A percentile compares a stretch with the other conserved stretches of the same genome.
These are phyloP conservation scores for Trichoderma reesei DNA, from an alignment of 495 filamentous ascomycete species.

Conservation along the genomic window DNA sequence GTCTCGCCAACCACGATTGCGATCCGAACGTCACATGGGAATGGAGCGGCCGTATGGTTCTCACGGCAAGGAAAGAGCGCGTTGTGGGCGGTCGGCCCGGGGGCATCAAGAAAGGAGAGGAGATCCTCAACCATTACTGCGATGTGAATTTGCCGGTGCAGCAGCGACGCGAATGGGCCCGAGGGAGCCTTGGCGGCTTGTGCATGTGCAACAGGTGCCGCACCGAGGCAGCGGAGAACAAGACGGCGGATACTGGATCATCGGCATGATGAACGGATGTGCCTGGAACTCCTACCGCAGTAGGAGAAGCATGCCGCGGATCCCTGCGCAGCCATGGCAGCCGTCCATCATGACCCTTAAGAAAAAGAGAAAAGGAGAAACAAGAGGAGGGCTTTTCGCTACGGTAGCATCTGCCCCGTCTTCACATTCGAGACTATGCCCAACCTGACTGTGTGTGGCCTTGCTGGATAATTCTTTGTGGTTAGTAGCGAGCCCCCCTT, in stretches of 20 bases:
- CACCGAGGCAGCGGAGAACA: constrained; percentile 30
- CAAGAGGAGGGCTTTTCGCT: not conserved
- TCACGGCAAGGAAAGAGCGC: constrained; percentile 40
- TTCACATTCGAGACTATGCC: not conserved
- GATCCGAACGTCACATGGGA: constrained; percentile 92
- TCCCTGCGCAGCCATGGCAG: not conserved
- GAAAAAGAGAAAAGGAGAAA: not conserved
- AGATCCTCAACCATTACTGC: constrained; percentile 90
- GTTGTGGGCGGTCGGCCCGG: constrained; percentile 28
- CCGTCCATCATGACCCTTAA: not conserved
- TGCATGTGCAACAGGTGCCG: constrained; percentile 77
- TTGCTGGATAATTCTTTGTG: not conserved
- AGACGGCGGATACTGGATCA: not conserved
- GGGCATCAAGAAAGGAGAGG: constrained; percentile 65
- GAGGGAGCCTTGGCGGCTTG: constrained; percentile 70
- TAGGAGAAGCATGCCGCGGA: not conserved
- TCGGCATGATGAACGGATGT: not conserved
- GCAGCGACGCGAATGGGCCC: constrained; percentile 80
- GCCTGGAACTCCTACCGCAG: not conserved
- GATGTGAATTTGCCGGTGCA: constrained; percentile 70
- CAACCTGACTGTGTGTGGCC: not conserved
- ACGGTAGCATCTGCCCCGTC: not conserved
- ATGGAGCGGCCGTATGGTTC: constrained; percentile 77
- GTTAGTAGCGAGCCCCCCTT: not conserved
- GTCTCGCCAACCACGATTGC: constrained; percentile 82